Base-by-base conservation (phyloP, 768 basidiomycete genomes). In the Mycena metata region DNA sequence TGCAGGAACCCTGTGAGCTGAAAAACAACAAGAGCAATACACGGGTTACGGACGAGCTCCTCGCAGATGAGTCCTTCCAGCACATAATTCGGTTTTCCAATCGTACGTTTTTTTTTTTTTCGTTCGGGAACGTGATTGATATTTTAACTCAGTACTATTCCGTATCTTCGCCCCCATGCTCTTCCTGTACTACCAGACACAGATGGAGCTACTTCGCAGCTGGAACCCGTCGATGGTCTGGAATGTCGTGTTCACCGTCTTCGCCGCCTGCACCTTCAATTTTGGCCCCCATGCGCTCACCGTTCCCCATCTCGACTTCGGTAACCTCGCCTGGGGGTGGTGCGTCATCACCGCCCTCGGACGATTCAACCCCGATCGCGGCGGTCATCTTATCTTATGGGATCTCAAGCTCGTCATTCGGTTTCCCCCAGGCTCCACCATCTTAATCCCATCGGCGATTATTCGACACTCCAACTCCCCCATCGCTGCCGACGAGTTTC, bases 371-470 rank as follows among this genome's bases (percentile, higher is more conserved):
- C 69, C 60, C 1, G 71, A 11, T 2, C 66, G 55, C 30, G 76
- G 80, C 5, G 79, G 79, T 7, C 79, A 82, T 50, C 43, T 82
- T 0, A 66, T 82, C 0, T 36, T 83, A 0, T 76, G 75, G 71
- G 76, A 78, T 15, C 43, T 76, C 0, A 66, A 72, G 17, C 62
- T 79, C 0, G 49, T 79, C 12, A 64, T 76, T 6, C 72, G 75
- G 42, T 79, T 76, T 45, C 76, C 73, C 0, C 72, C 69, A 12
- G 74, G 72, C n/a, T 49, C 73, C 1, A 74, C 70, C 4, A 74
- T 79, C 33, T 42, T 79, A 17, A 74, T 81, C 39, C 79, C 78
- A 0, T 78, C 78, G 0, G 76, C 75, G 0, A 67, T 72, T 1
- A 51, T 79, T 16, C 67, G 58, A 0, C 78, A 80, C 45, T 73